These are phyloP conservation scores for Rhytidiadelphus loreus DNA, from an alignment of 225 moss, liverwort and hornwort species.

Conservation along the genomic window DNA sequence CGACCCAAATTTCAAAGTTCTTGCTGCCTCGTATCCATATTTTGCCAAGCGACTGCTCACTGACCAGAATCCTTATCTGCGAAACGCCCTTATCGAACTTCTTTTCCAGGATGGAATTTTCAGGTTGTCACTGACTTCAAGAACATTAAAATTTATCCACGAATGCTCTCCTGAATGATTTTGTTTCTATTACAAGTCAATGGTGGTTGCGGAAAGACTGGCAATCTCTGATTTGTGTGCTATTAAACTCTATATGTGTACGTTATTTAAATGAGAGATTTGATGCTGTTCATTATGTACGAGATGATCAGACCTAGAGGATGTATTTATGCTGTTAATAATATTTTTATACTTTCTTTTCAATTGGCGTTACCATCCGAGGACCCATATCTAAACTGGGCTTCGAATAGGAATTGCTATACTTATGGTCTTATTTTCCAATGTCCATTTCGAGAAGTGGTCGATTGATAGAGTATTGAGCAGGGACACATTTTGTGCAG, in stretches of 20 bases:
- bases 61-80: conserved; percentile 75
- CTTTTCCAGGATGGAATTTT: conserved; percentile 88
- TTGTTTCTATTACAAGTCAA: background rate
- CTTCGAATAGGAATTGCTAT: background rate
- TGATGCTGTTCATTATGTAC: background rate
- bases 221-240: background rate
- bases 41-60: conserved; percentile 92
- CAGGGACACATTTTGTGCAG: conserved; percentile 18
- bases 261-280: background rate
- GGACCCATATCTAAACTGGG: background rate
- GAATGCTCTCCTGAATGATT: background rate
- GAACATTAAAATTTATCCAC: background rate
- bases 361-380: background rate
- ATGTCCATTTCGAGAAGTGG: background rate
- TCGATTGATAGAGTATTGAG: background rate
- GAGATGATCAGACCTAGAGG: background rate
- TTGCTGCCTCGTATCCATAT: conserved; percentile 93
- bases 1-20: conserved; percentile 89
- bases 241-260: background rate
- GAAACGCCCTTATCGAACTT: conserved; percentile 84
- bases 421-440: background rate
- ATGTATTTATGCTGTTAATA: background rate
- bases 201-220: background rate
- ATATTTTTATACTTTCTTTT: background rate
- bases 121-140: conserved; percentile 31